Evolutionary conservation across 164 flowering plant genomes (phyloP), one percentile per base, ranked within the genome.

Genomic region (Euptelea pleiosperma): DNA sequence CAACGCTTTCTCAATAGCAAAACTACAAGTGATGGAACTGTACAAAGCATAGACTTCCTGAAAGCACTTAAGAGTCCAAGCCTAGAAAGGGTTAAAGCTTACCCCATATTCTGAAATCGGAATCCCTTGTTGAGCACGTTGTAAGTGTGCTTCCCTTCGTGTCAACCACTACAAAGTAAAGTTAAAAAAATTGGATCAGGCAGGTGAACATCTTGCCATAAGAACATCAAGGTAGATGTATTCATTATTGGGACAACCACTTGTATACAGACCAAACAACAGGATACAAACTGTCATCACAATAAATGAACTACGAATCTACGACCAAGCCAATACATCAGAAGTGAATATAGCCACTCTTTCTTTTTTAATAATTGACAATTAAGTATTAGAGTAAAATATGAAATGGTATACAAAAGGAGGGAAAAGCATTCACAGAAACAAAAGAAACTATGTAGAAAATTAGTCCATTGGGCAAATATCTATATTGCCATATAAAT

Each of bases 91-190:
- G 11, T n/a, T 25, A 59, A 61, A 67, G 34, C 80, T 73, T 70
- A 91, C 99, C 77, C 95, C 95, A 73, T 66, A 82, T 72, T 94
- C 97, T 67, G 99, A 94, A 64, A 87, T 63, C 51, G 99, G 97
- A 62, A 93, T 85, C 31, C 98, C 99, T 65, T 88, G 98, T 66
- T 93, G 99, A 43, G 96, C 96, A 66, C 93, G 97, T 53, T 81
- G 62, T 30, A 74, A 26, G 70, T 83, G 95, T 44, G 90, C 89
- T 64, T 81, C 79, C 61, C 99, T 80, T 75, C 99, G 75, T 49
- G 76, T 70, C 56, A 84, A 28, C 99, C 99, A 94, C 99, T 94
- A 80, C 45, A 70, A 34, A 67, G 42, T 24, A 24, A 55, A 39
- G 8, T 61, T 21, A 3, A 45, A 29, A 15, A 30, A 47, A 30